These are phyloP conservation scores for Daldinia caldariorum DNA, from an alignment of 495 filamentous ascomycete genomes.

Conservation along the genomic window DNA sequence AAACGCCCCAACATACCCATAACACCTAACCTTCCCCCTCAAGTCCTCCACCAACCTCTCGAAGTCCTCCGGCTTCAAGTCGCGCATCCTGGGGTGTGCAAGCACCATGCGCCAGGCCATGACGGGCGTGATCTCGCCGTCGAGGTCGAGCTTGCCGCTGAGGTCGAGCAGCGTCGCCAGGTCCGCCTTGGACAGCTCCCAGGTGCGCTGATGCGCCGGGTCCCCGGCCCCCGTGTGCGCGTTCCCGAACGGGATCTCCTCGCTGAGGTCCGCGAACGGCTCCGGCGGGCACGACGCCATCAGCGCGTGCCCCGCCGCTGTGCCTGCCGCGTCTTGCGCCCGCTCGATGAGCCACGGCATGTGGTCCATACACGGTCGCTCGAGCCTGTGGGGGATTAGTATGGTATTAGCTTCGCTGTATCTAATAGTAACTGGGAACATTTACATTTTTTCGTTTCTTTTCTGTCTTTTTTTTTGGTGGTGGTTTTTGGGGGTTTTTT, in stretches of 20 bases:
- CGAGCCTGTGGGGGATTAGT: constrained; percentile 71
- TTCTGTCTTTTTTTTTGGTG: neutral
- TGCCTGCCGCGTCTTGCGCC: constrained; percentile 61
- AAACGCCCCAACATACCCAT: constrained; percentile 73
- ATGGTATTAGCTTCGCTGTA: constrained; percentile 50
- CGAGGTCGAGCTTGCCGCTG: constrained; percentile 82
- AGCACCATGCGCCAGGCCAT: constrained; percentile 91
- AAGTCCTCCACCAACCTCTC: constrained; percentile 76
- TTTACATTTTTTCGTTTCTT: constrained; percentile 39
- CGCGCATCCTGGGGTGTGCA: constrained; percentile 70
- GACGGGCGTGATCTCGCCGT: constrained; percentile 95
- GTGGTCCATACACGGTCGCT: constrained; percentile 94
- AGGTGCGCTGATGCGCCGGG: constrained; percentile 64
- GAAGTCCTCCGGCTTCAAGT: constrained; percentile 75
- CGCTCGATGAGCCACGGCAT: constrained; percentile 78
- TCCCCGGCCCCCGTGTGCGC: constrained; percentile 48
- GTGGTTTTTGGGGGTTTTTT: no score
- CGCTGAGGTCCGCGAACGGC: constrained; percentile 56
- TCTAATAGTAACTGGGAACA: neutral
- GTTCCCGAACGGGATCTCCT: constrained; percentile 63
- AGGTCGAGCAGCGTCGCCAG: constrained; percentile 83
- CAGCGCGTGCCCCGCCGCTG: constrained; percentile 79
- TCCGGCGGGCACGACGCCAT: constrained; percentile 89
- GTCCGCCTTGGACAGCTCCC: constrained; percentile 76
- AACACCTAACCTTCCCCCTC: constrained; percentile 84